A percentile compares a stretch with the other conserved stretches of the same genome.
Evolutionary conservation across 176 grass and related monocot genomes (phyloP).

Genomic region (Urochloa ruziziensis): DNA sequence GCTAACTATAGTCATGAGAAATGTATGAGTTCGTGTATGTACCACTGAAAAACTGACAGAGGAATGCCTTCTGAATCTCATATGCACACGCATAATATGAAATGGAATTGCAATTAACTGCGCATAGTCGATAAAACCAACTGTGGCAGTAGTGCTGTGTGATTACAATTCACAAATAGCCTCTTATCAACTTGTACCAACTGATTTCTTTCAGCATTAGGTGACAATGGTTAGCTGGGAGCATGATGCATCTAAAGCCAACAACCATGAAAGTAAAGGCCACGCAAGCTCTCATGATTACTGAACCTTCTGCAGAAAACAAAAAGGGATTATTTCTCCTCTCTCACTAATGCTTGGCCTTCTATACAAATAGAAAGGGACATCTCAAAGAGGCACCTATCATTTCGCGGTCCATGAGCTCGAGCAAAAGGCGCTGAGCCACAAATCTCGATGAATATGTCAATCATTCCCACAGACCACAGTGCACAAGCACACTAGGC

Average conservation of each 20-base stretch:
- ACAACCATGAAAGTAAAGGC: conserved; percentile 33
- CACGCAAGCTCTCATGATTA: conserved; percentile 38
- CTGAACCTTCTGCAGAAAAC: conserved; percentile 28
- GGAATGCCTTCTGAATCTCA: neutral
- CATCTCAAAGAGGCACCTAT: conserved; percentile 24
- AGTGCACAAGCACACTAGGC: conserved; percentile 12
- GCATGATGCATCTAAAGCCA: conserved; percentile 36
- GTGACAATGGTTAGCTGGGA: conserved; percentile 12
- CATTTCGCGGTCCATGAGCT: conserved; percentile 31
- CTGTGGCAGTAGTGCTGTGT: neutral
- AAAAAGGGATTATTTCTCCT: neutral
- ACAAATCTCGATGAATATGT: conserved; percentile 21
- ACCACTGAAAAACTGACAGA: neutral
- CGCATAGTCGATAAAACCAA: neutral
- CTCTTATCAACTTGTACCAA: neutral
- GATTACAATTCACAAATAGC: neutral
- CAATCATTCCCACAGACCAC: conserved; percentile 24
- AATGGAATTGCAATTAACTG: neutral
- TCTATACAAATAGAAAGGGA: conserved; percentile 29
- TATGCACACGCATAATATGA: neutral
- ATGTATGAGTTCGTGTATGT: neutral
- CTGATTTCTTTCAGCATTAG: conserved; percentile 7
- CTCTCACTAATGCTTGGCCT: neutral
- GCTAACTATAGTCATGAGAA: neutral
- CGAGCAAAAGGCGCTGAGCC: conserved; percentile 1